Evolutionary conservation across 177 flowering plant genomes (phyloP).

Genomic region (Telopea speciosissima): DNA sequence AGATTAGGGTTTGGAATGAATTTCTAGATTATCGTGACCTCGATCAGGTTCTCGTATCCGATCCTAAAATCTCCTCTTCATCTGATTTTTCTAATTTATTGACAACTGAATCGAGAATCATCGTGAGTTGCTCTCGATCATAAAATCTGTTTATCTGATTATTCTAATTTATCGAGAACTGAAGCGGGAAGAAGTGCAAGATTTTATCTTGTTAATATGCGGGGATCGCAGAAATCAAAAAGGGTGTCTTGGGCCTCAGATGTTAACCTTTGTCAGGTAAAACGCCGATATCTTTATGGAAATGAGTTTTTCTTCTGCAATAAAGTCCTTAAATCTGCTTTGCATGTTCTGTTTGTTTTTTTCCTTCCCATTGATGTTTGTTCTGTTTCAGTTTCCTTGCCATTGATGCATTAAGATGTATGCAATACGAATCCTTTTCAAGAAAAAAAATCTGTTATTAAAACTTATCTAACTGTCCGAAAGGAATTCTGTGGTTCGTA

Average conservation of each 20-base stretch:
- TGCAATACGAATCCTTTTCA: not conserved
- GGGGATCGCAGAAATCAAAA: slow-evolving; percentile 61
- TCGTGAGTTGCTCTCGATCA: no score
- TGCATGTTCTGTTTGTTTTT: not conserved
- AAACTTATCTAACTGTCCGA: not conserved
- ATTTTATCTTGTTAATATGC: slow-evolving; percentile 31
- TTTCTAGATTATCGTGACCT: not conserved
- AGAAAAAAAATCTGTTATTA: not conserved
- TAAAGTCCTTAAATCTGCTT: not conserved
- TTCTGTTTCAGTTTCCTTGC: not conserved
- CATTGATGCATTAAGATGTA: not conserved
- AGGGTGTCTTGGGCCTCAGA: slow-evolving; percentile 78
- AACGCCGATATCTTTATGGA: slow-evolving; percentile 11
- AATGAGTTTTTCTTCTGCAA: not conserved
- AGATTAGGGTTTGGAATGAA: slow-evolving; percentile 21
- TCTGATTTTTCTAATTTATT: not conserved
- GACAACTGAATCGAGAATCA: slow-evolving; percentile 18
- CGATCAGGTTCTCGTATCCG: not conserved
- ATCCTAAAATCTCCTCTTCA: not conserved
- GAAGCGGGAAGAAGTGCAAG: slow-evolving; percentile 11
- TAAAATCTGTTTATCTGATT: not conserved
- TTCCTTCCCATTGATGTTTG: not conserved
- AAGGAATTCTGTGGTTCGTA: not conserved
- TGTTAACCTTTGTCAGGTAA: slow-evolving; percentile 82
- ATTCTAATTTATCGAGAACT: slow-evolving; percentile 10